These are phyloP conservation scores for Talaromyces sp. DNA, from an alignment of 2,329 filamentous ascomycete species.

Conservation along the genomic window DNA sequence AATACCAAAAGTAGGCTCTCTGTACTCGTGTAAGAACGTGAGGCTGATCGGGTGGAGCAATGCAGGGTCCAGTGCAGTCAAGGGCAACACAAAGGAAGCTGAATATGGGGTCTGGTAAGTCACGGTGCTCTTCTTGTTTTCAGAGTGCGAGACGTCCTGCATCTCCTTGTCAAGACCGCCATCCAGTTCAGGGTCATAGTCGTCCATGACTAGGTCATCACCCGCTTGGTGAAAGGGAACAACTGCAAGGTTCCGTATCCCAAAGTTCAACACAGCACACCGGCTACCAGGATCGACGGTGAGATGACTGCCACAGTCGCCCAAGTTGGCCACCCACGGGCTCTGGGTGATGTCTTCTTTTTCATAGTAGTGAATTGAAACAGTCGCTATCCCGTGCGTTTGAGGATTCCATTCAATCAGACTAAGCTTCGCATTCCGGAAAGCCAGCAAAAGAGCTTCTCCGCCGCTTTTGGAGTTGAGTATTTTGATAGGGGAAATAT, in stretches of 20 bases:
- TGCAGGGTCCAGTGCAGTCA: slow-evolving; percentile 81
- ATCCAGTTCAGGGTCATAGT: slow-evolving; percentile 79
- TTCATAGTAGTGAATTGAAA: slow-evolving; percentile 97
- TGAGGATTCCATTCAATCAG: slow-evolving; percentile 90
- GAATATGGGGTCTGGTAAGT: slow-evolving; percentile 64
- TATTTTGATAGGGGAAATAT: slow-evolving; percentile 71
- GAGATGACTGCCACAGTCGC: slow-evolving; percentile 72
- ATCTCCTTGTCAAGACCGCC: slow-evolving; percentile 45
- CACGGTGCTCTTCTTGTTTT: slow-evolving; percentile 33
- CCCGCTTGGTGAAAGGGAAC: slow-evolving; percentile 82
- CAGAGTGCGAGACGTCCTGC: slow-evolving; percentile 19
- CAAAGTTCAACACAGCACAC: slow-evolving; percentile 93
- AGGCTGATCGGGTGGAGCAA: slow-evolving; percentile 87
- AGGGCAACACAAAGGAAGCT: slow-evolving; percentile 85
- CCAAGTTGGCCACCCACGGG: slow-evolving; percentile 73
- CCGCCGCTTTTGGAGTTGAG: slow-evolving; percentile 70
- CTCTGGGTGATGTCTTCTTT: slow-evolving; percentile 79
- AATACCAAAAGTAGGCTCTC: slow-evolving; percentile 95
- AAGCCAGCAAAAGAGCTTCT: slow-evolving; percentile 75
- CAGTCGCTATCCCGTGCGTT: slow-evolving; percentile 71
- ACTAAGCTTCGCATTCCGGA: slow-evolving; percentile 88
- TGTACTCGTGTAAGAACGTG: slow-evolving; percentile 91
- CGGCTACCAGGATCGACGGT: slow-evolving; percentile 85
- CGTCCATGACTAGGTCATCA: slow-evolving; percentile 85
- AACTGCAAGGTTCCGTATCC: slow-evolving; percentile 81